Conservation (phyloP, 2,329 filamentous ascomycete genomes). For the Verticillium zaregamsianum region DNA sequence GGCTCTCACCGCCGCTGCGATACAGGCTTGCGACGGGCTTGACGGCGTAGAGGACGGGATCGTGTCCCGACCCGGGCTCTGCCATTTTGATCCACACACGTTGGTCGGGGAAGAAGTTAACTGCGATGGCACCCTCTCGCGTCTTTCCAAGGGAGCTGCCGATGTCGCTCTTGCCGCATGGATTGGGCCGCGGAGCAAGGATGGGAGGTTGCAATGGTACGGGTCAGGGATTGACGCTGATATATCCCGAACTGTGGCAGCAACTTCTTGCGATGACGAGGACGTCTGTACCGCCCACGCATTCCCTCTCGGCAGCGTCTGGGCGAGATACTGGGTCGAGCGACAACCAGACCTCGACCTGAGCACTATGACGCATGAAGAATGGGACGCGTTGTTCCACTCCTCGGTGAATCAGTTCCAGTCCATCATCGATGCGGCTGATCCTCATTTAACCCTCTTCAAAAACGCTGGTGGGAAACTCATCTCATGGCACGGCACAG, state of each 20-base stretch:
- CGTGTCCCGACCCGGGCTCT: conserved; percentile 20
- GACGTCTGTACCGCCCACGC: conserved; percentile 4
- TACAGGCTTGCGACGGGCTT: conserved; percentile 35
- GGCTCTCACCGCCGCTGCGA: conserved; percentile 28
- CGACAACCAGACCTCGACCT: conserved; percentile 30
- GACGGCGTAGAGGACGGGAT: conserved; percentile 44
- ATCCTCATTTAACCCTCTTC: conserved; percentile 28
- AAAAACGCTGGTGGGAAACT: conserved; percentile 34
- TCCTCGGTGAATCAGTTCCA: not conserved
- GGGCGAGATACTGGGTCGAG: conserved; percentile 34
- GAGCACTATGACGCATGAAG: not conserved
- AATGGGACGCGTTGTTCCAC: not conserved
- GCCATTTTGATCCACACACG: conserved; percentile 7
- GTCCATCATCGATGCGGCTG: conserved; percentile 26
- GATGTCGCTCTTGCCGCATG: conserved; percentile 1
- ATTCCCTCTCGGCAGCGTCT: conserved; percentile 19
- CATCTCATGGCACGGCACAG: conserved; percentile 40
- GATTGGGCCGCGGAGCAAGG: conserved; percentile 18
- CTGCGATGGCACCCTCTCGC: conserved; percentile 11
- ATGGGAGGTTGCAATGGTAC: conserved; percentile 27
- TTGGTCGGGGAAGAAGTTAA: not conserved
- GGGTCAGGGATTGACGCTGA: not conserved
- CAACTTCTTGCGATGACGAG: not conserved
- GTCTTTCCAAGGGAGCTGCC: conserved; percentile 23
- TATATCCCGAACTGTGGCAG: not conserved